Evolutionary conservation across 305 asterid species (phyloP).

Genomic region (Fraxinus velutina): DNA sequence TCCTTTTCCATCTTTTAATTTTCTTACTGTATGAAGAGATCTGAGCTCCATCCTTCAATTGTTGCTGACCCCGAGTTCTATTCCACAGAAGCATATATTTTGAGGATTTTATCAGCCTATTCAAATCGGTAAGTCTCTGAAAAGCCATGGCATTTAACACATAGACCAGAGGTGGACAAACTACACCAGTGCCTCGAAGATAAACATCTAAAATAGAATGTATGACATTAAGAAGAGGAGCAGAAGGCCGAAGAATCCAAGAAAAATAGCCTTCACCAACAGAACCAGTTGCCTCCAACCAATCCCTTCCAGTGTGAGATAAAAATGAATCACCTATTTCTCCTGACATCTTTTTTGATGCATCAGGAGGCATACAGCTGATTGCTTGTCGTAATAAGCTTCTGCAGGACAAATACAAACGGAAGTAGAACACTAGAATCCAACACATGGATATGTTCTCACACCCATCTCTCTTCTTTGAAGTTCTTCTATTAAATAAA

Average conservation of each 20-base stretch:
- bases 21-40: slow-evolving; percentile 40
- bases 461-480: slow-evolving; percentile 29
- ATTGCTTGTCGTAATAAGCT: slow-evolving; percentile 64
- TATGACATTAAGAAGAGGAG: slow-evolving; percentile 53
- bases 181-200: slow-evolving; percentile 44
- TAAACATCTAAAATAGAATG: slow-evolving; percentile 48
- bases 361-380: slow-evolving; percentile 58
- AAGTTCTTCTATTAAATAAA: slow-evolving; percentile 41
- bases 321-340: slow-evolving; percentile 52
- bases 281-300: slow-evolving; percentile 54
- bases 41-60: slow-evolving; percentile 42
- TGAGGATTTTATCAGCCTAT: slow-evolving; percentile 56
- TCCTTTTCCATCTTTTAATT: slow-evolving; percentile 48
- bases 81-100: slow-evolving; percentile 63
- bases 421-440: slow-evolving; percentile 59
- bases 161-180: slow-evolving; percentile 63
- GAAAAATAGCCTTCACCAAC: slow-evolving; percentile 53
- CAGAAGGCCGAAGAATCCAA: slow-evolving; percentile 60
- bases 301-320: slow-evolving; percentile 64
- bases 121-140: slow-evolving; percentile 77
- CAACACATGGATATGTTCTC: slow-evolving; percentile 49
- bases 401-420: slow-evolving; percentile 60
- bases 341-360: slow-evolving; percentile 60
- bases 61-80: slow-evolving; percentile 31
- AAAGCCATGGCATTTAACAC: slow-evolving; percentile 66